Conservation (phyloP, 176 grass and related monocot genomes). For the Chrysopogon serrulatus region DNA sequence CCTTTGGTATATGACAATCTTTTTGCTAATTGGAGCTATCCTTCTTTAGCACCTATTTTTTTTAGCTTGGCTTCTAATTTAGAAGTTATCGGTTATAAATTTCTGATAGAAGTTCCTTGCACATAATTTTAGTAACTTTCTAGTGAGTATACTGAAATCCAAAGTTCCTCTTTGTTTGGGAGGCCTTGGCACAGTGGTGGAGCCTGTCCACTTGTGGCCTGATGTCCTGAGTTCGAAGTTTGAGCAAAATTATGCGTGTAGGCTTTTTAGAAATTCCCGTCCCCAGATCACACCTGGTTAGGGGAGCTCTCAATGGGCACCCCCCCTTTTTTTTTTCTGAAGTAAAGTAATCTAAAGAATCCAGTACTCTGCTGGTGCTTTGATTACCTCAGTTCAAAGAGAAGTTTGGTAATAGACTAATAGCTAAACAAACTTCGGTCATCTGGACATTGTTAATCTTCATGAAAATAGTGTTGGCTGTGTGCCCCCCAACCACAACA, state of each 20-base stretch:
- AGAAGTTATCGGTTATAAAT: background rate
- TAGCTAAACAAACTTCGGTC: background rate
- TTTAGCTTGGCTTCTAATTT: background rate
- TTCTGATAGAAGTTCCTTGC: background rate
- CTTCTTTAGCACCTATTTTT: background rate
- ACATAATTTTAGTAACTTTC: background rate
- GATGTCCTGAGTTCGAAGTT: background rate
- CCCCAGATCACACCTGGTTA: background rate
- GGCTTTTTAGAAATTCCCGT: background rate
- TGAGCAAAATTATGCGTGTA: background rate
- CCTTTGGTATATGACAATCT: background rate
- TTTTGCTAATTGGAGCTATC: background rate
- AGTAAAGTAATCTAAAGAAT: background rate
- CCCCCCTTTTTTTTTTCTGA: background rate
- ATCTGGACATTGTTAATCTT: background rate
- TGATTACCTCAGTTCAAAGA: background rate
- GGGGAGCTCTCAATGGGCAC: background rate
- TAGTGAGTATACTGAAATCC: background rate
- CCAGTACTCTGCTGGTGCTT: background rate
- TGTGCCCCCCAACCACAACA: too few species aligned
- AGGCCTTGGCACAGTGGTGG: background rate
- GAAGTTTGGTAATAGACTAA: background rate
- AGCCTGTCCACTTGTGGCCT: background rate
- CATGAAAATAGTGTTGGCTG: background rate
- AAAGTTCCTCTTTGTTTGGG: background rate